Evolutionary conservation across 2,329 filamentous ascomycete species (phyloP), one percentile per base, ranked within the genome.

Genomic region (Fusarium brachygibbosum): DNA sequence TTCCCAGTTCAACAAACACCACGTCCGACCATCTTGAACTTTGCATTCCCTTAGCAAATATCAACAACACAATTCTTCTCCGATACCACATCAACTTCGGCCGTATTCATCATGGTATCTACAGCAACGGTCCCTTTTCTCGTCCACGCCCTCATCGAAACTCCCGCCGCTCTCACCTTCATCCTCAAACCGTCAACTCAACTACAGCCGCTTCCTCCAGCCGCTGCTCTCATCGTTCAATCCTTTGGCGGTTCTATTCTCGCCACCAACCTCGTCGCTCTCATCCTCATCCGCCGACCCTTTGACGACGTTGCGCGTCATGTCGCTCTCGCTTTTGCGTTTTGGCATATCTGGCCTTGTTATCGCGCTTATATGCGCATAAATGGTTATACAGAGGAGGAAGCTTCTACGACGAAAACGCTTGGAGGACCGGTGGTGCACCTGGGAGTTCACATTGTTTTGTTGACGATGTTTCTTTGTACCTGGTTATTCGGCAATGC

Each of bases 291-390:
- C 12, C 49, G 71, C 6, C 75, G 77, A 3, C 70, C 76, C 1
- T 68, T 79, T 44, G 76, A 81, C 64, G 56, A 75, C 6, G 75
- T 77, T 1, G 73, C 74, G 6, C 76, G 78, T 10, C 65, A 79
- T 21, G 67, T 83, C 2, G 80, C 81, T 0, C 66, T 78, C 1
- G 79, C 82, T 1, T 75, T 87, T 61, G 83, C 80, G 1, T 80
- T 80, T 23, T 87, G 85, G 75, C 85, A 87, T 58, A 40, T 81
- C 2, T 86, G 82, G 77, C 85, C 85, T 4, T 80, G 78, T 31
- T 76, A 80, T 48, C 78, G 85, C 34, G 85, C 85, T 1, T 76
- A 73, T 13, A 64, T 72, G 34, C 68, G 72, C 13, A 21, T 71
- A 17, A 77, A 80, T 38, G 74, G 84, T 14, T 63, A 66, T 29